Base-by-base conservation (phyloP, 1,284 basidiomycete species). In the Sporisorium scitamineum region DNA sequence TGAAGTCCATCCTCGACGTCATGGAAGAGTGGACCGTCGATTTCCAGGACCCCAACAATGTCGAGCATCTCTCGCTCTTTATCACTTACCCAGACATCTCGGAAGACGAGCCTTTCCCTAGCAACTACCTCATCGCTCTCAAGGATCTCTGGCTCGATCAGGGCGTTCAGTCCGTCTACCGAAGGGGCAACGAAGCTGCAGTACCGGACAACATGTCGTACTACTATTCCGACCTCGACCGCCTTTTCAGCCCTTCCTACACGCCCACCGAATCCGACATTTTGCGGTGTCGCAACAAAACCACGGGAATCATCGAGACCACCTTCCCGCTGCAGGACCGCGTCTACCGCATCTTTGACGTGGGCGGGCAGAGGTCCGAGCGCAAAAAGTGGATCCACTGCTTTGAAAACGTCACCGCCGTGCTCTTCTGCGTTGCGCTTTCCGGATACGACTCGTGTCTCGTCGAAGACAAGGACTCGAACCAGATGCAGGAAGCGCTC, bases 401-500 rank as follows among this genome's bases (percentile, higher is more conserved):
- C 76, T 87, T 87, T 47, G 86, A 87, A 72, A 80, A 82, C 9
- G 86, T 87, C 59, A 94, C 93, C 5, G 92, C 92, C 71, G 94
- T 95, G 63, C 87, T 95, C 56, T 95, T 95, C 87, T 86, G 94
- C 78, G 93, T 94, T 76, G 93, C 92, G 72, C 86, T 95, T 72
- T 93, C 91, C 79, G 94, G 94, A 56, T 95, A 94, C 84, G 95
- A 97, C 84, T 92, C 95, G 81, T 94, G 94, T 86, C 87, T 98
- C 51, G 91, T 96, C 57, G 95, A 98, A 86, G 95, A 97, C 85
- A 91, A 90, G 86, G 92, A 94, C 84, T 93, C 93, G 79, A 95
- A 94, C 86, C 94, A 93, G 91, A 96, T 97, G 94, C 92, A 94
- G 87, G 95, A 96, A 81, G 93, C 94, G 0, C 91, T 97, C 89